Percentiles rank a stretch among this genome's conserved stretches.
Conservation (phyloP, 345 rosid genomes). For the Pelargonium nanum region DNA sequence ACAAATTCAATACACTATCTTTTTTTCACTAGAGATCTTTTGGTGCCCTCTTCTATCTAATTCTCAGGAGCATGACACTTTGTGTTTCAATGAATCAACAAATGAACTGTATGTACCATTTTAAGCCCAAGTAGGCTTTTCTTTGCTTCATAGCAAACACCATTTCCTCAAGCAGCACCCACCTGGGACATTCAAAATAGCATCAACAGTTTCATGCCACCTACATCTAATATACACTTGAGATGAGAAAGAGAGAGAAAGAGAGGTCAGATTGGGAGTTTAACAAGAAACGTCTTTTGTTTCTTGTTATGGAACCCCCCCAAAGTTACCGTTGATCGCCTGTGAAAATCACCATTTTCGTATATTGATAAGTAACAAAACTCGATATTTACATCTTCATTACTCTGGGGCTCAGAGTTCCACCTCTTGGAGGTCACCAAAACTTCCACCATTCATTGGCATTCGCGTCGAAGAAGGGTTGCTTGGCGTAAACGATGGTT, state of each 20-base stretch:
- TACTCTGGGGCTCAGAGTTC: slow-evolving; percentile 50
- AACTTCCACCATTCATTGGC: slow-evolving; percentile 37
- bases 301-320: background rate
- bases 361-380: slow-evolving; percentile 25
- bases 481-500: slow-evolving; percentile 24
- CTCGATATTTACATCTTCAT: slow-evolving; percentile 44
- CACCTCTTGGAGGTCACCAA: slow-evolving; percentile 88
- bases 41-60: background rate
- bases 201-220: background rate
- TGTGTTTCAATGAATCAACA: slow-evolving; percentile 45
- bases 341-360: background rate
- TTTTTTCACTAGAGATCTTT: background rate
- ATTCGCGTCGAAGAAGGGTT: slow-evolving; percentile 13
- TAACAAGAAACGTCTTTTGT: slow-evolving; percentile 7
- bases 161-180: slow-evolving; percentile 21
- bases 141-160: slow-evolving; percentile 6
- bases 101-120: slow-evolving; percentile 60
- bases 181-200: background rate
- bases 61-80: slow-evolving; percentile 7
- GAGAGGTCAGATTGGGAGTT: background rate
- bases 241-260: too few relatives aligned
- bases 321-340: too few relatives aligned
- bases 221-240: slow-evolving; percentile 10
- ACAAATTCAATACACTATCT: background rate
- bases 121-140: slow-evolving; percentile 19